These are phyloP conservation scores for Pseudonitzschia delicatissima DNA, from an alignment of 108 stramenopile genomes.

Conservation along the genomic window DNA sequence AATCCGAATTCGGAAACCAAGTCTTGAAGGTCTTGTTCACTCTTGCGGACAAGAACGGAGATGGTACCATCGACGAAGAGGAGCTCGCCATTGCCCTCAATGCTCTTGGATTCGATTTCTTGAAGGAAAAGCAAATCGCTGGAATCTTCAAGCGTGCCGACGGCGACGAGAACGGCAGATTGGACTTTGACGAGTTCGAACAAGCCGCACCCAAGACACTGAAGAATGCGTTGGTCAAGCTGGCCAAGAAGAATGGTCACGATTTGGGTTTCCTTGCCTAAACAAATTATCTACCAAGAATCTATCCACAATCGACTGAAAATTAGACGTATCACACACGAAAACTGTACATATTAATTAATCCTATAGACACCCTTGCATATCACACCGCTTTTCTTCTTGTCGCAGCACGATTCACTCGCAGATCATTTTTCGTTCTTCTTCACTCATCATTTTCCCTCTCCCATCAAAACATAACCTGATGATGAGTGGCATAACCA, in stretches of 20 bases:
- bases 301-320: too few species aligned
- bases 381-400: too few species aligned
- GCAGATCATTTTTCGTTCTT: too few species aligned
- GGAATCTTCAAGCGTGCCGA: slow-evolving; percentile 77
- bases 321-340: too few species aligned
- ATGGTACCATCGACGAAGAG: slow-evolving; percentile 56
- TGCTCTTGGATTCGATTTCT: slow-evolving; percentile 64
- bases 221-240: slow-evolving; percentile 70
- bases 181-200: slow-evolving; percentile 71
- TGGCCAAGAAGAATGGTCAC: slow-evolving; percentile 87
- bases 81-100: slow-evolving; percentile 53
- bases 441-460: too few species aligned
- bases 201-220: slow-evolving; percentile 73
- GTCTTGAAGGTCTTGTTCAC: slow-evolving; percentile 54
- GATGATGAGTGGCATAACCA: too few species aligned
- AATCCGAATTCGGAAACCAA: slow-evolving; percentile 57
- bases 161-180: slow-evolving; percentile 53
- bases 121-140: slow-evolving; percentile 72
- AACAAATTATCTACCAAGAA: slow-evolving; percentile 7
- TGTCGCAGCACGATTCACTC: too few species aligned
- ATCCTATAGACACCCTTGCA: too few species aligned
- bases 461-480: too few species aligned
- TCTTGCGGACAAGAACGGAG: slow-evolving; percentile 53
- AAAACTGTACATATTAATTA: too few species aligned
- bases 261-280: slow-evolving; percentile 80